Evolutionary conservation across 768 basidiomycete genomes (phyloP).

Genomic region (Phaeolepiota aurea): DNA sequence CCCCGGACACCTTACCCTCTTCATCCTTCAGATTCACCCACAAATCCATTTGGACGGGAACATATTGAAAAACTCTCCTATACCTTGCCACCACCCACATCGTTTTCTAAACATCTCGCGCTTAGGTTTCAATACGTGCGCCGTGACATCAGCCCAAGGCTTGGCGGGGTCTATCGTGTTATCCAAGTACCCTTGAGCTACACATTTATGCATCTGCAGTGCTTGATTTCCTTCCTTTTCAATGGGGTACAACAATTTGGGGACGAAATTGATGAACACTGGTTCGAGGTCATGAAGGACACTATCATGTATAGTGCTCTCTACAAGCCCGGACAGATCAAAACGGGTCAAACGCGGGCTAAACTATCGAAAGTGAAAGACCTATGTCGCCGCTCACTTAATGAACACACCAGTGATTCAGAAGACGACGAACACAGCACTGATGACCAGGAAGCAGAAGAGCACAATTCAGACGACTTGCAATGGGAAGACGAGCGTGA

Average conservation of each 20-base stretch:
- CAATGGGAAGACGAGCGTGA: constrained; percentile 69
- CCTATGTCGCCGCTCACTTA: constrained; percentile 37
- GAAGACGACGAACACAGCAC: constrained; percentile 20
- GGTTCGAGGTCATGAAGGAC: constrained; percentile 54
- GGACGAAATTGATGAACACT: constrained; percentile 32
- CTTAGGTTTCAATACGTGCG: constrained; percentile 56
- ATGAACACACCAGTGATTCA: constrained; percentile 18
- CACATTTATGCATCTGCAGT: constrained; percentile 57
- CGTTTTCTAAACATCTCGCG: constrained; percentile 52
- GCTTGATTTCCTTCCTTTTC: constrained; percentile 56
- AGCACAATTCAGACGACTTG: constrained; percentile 34
- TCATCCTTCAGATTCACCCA: constrained; percentile 57
- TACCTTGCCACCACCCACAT: constrained; percentile 31
- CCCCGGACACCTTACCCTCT: constrained; percentile 35
- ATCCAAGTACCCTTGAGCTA: constrained; percentile 67
- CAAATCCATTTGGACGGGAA: constrained; percentile 61
- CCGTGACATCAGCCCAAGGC: constrained; percentile 14
- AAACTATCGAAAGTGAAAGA: constrained; percentile 47
- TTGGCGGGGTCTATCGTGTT: constrained; percentile 52
- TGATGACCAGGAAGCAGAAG: constrained; percentile 17
- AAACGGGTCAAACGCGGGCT: constrained; percentile 33
- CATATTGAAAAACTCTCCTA: constrained; percentile 30
- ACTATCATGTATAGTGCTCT: constrained; percentile 28
- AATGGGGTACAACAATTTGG: constrained; percentile 11
- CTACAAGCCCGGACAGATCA: constrained; percentile 47